Evolutionary conservation across 345 rosid species (phyloP), one percentile per base, ranked within the genome.

Genomic region (Salix brachista): DNA sequence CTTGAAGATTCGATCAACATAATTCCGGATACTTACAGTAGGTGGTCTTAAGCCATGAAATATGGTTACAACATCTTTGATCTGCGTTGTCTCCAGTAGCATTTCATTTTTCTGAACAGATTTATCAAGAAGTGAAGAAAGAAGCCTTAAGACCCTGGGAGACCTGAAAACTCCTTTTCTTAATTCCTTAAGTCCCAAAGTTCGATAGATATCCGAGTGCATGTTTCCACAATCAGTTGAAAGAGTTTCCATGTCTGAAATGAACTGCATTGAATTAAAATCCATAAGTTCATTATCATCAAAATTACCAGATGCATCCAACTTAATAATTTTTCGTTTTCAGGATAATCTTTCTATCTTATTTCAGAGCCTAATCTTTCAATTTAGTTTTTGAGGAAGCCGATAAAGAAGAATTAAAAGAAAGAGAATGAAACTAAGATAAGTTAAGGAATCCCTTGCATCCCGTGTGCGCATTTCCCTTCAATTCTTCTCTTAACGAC

Each of bases 1-100:
- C 83, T 89, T 90, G 86, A 91, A 93, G 69, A 96, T 91, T 62
- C 98, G 94, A 67, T 90, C 89, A 66, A 93, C 74, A 81, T 95
- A 95, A 28, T 88, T 88, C 41, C 77, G 77, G 83, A 95, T 87
- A 77, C 84, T 87, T 69, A 95, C 88, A 23, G 88, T 50, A 7
- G 99, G 97, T 0, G 72, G 88, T 80, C 87, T 88, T 71, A 79
- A 65, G 9, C 97, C 97, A 25, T 93, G 92, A 77, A 95, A 95
- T 26, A 88, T 50, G 2, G 93, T 89, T 23, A 80, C 69, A 18
- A 54, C 54, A 73, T 86, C 88, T 72, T 85, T 73, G 1, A 42
- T 67, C 71, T 83, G 79, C 12, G 77, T 9, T 11, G 87, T 70
- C 72, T 84, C 88, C 12, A 70, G 30, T 46, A 79, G 65, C 77